phyloP scores from a whole-genome alignment of 2,329 filamentous ascomycete genomes.

The Dactylella cylindrospora region DNA sequence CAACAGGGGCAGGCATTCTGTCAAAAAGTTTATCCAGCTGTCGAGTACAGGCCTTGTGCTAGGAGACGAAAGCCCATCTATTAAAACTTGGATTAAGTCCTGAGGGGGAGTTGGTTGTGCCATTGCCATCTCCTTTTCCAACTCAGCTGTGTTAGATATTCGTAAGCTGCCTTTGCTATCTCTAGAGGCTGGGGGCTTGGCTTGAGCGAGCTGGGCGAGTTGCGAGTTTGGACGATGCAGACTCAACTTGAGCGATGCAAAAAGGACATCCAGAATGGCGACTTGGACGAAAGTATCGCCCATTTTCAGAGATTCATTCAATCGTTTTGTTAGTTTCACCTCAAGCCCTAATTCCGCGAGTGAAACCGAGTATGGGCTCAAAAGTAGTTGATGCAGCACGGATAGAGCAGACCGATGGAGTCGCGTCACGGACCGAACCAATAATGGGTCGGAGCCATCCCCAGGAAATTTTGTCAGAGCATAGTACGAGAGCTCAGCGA shows the following conservation, averaged over 20 bases:
- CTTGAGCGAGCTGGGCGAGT: slow-evolving; percentile 50
- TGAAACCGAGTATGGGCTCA: slow-evolving; percentile 63
- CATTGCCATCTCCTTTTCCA: slow-evolving; percentile 52
- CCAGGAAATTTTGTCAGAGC: slow-evolving; percentile 64
- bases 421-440: slow-evolving; percentile 61
- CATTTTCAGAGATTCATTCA: slow-evolving; percentile 62
- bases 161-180: slow-evolving; percentile 36
- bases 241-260: slow-evolving; percentile 69
- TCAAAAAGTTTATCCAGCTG: slow-evolving; percentile 85
- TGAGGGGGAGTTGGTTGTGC: slow-evolving; percentile 63
- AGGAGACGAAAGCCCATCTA: slow-evolving; percentile 73
- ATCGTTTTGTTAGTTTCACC: slow-evolving; percentile 66
- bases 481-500: slow-evolving; percentile 58
- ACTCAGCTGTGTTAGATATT: slow-evolving; percentile 31
- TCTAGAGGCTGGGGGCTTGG: slow-evolving; percentile 35
- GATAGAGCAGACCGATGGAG: slow-evolving; percentile 71
- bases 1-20: slow-evolving; percentile 80
- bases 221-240: slow-evolving; percentile 52
- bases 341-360: slow-evolving; percentile 70
- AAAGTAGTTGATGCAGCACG: slow-evolving; percentile 69
- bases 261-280: slow-evolving; percentile 74
- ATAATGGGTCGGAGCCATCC: slow-evolving; percentile 27
- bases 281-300: slow-evolving; percentile 73
- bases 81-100: slow-evolving; percentile 78
- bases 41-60: slow-evolving; percentile 77